phyloP scores from a whole-genome alignment of 345 rosid genomes.

The Camelina neglecta region DNA sequence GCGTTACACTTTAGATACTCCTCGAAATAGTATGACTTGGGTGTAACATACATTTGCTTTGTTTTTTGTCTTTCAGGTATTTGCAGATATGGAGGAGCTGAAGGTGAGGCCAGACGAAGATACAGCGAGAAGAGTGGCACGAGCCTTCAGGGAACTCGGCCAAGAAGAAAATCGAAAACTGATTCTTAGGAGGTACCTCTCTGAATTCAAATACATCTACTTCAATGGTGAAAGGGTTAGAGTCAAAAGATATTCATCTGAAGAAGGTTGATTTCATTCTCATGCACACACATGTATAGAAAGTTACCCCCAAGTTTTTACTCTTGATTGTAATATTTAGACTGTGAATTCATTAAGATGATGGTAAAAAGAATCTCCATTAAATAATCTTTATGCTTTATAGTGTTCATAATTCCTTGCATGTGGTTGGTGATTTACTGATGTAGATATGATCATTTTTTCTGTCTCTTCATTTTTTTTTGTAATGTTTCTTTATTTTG shows the following conservation, averaged over 20 bases:
- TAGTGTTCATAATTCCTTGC: constrained; percentile 34
- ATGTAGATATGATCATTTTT: constrained; percentile 15
- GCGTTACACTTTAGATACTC: not conserved
- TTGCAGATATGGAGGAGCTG: constrained; percentile 95
- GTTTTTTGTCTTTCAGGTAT: constrained; percentile 54
- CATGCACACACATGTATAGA: constrained; percentile 21
- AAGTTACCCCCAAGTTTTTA: constrained; percentile 11
- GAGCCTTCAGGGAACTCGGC: constrained; percentile 63
- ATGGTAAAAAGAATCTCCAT: constrained; percentile 28
- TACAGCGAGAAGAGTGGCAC: constrained; percentile 64
- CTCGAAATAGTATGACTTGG: constrained; percentile 5
- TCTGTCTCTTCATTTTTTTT: not conserved
- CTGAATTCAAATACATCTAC: constrained; percentile 75
- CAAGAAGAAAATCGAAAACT: constrained; percentile 63
- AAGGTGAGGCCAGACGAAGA: constrained; percentile 83
- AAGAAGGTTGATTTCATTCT: constrained; percentile 42
- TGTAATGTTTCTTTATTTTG: constrained; percentile 13
- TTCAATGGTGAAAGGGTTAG: constrained; percentile 82
- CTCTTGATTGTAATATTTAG: constrained; percentile 18
- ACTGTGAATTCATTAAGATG: constrained; percentile 13
- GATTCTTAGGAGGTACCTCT: constrained; percentile 62
- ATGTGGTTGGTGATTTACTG: constrained; percentile 41
- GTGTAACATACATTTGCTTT: not conserved
- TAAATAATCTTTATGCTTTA: constrained; percentile 18
- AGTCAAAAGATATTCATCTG: constrained; percentile 60